phyloP scores from a whole-genome alignment of 345 rosid genomes.

The Gossypium bickii region DNA sequence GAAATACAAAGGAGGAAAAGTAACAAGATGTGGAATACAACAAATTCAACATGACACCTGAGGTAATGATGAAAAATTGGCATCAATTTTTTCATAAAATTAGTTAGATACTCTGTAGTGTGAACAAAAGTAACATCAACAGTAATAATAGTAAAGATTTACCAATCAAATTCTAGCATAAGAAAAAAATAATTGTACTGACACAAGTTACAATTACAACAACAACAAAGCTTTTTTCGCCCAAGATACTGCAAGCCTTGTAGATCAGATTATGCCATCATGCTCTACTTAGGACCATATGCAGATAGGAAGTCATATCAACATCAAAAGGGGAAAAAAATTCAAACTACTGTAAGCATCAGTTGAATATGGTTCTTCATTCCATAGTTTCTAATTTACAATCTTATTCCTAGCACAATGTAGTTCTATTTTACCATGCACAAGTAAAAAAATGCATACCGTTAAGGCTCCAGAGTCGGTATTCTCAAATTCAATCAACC shows the following conservation, averaged over 20 bases:
- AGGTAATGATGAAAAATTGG: background rate
- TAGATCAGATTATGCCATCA: background rate
- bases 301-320: background rate
- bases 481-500: slow-evolving; percentile 80
- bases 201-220: background rate
- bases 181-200: background rate
- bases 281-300: background rate
- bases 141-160: background rate
- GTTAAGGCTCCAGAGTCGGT: slow-evolving; percentile 81
- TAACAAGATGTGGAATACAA: background rate
- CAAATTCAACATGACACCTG: background rate
- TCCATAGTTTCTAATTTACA: background rate
- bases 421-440: background rate
- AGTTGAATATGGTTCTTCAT: background rate
- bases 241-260: background rate
- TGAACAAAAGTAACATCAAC: background rate
- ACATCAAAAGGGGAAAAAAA: background rate
- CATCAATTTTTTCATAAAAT: background rate
- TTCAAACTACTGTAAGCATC: background rate
- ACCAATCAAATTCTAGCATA: background rate
- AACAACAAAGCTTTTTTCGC: background rate
- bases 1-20: background rate
- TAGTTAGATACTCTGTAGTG: background rate
- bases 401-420: background rate
- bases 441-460: slow-evolving; percentile 41